Percentiles rank a stretch among this genome's conserved stretches.
Evolutionary conservation across 163 green algal genomes (phyloP).

Genomic region (Chlamydomonas reinhardtii): DNA sequence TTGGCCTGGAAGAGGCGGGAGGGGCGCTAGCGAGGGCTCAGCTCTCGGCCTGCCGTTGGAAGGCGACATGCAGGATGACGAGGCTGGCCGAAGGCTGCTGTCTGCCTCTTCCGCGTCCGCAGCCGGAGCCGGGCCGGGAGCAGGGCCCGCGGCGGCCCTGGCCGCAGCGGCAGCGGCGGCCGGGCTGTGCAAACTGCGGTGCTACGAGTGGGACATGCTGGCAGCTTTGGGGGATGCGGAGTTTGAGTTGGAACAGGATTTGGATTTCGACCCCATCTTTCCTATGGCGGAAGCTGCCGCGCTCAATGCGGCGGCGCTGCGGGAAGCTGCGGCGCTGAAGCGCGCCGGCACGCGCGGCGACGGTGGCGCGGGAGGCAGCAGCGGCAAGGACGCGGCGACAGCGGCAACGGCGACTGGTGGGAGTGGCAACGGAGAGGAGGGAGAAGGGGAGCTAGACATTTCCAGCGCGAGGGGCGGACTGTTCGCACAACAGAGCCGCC

Average conservation of each 20-base stretch:
- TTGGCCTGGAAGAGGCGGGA: too few relatives aligned
- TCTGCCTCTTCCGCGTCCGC: too few relatives aligned
- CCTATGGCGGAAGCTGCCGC: neutral
- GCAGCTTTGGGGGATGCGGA: slow-evolving; percentile 1
- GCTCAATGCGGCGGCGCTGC: slow-evolving; percentile 12
- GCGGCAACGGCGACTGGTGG: neutral
- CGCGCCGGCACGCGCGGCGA: too few relatives aligned
- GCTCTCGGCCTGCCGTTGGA: too few relatives aligned
- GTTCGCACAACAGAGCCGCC: neutral
- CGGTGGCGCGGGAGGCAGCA: neutral
- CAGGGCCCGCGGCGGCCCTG: too few relatives aligned
- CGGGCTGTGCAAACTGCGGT: neutral
- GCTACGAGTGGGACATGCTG: slow-evolving; percentile 29
- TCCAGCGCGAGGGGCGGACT: neutral
- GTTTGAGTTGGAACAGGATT: slow-evolving; percentile 24
- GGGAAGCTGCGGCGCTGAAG: neutral
- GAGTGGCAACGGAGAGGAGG: neutral
- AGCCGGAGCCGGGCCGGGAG: too few relatives aligned
- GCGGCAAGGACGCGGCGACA: neutral
- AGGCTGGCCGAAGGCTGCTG: too few relatives aligned
- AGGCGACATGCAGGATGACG: too few relatives aligned
- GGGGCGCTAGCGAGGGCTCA: too few relatives aligned
- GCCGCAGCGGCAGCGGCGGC: too few relatives aligned
- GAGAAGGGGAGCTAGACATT: neutral
- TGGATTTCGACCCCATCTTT: slow-evolving; percentile 43